These are phyloP conservation scores for Podospora pseudopauciseta DNA, from an alignment of 495 filamentous ascomycete species.

Conservation along the genomic window DNA sequence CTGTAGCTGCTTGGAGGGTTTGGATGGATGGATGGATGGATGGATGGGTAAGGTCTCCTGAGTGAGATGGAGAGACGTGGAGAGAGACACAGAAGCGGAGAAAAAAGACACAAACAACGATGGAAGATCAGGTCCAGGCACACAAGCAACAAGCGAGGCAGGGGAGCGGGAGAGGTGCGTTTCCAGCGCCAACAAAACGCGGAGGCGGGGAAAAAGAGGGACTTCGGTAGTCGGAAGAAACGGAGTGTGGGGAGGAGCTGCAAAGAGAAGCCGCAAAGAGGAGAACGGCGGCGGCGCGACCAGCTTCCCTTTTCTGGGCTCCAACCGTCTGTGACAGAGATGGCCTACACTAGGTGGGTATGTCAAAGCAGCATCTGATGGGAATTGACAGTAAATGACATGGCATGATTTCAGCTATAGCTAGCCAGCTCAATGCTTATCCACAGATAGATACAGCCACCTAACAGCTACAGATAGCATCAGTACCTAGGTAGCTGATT, in stretches of 20 bases:
- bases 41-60: not conserved
- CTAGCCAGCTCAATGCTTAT: not conserved
- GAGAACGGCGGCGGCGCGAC: conserved; percentile 10
- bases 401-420: not conserved
- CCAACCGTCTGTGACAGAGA: not conserved
- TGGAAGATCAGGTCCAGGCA: conserved; percentile 12
- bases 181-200: conserved; percentile 15
- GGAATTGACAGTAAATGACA: not conserved
- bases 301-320: not conserved
- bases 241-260: conserved; percentile 4
- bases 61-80: not conserved
- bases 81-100: conserved; percentile 24
- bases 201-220: conserved; percentile 30
- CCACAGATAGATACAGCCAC: too few relatives aligned
- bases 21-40: not conserved
- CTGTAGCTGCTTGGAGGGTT: not conserved
- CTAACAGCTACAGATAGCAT: not conserved
- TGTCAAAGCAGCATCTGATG: not conserved
- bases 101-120: conserved; percentile 18
- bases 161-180: conserved; percentile 3
- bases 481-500: not conserved
- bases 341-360: not conserved
- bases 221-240: conserved; percentile 28
- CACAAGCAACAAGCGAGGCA: conserved; percentile 12
- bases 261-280: conserved; percentile 20